phyloP scores from a whole-genome alignment of 2,329 filamentous ascomycete species.

The Fusarium pininemorale region DNA sequence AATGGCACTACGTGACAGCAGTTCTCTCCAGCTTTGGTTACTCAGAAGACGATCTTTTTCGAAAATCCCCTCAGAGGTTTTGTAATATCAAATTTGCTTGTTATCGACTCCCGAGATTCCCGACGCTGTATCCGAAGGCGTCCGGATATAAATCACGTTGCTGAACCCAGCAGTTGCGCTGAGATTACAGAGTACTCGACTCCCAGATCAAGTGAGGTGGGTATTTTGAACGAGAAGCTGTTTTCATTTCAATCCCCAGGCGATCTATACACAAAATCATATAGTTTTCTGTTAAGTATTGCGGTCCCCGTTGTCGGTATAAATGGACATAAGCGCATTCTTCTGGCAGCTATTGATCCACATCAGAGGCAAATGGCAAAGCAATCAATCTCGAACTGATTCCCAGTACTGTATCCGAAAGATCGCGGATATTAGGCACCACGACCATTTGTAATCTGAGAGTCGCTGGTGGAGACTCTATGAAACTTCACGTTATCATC shows the following conservation, averaged over 20 bases:
- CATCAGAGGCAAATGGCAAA: neutral
- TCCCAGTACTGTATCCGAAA: neutral
- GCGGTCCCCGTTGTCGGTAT: too few relatives aligned
- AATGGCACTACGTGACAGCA: neutral
- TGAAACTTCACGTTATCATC: neutral
- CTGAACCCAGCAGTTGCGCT: too few relatives aligned
- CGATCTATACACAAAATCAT: rapidly evolving
- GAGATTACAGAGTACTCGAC: neutral
- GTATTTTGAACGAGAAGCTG: rapidly evolving
- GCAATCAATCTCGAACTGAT: rapidly evolving
- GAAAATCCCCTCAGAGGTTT: rapidly evolving
- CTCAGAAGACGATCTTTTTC: neutral
- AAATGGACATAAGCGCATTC: rapidly evolving
- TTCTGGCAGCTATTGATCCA: rapidly evolving
- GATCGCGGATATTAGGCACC: neutral
- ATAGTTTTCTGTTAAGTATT: rapidly evolving
- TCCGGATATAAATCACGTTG: neutral
- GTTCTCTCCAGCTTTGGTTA: neutral
- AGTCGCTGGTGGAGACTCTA: neutral
- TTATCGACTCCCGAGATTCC: neutral
- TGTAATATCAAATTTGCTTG: too few relatives aligned
- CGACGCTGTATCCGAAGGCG: neutral
- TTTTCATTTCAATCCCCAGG: rapidly evolving
- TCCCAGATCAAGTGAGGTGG: rapidly evolving
- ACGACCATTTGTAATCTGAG: neutral